phyloP scores from a whole-genome alignment of 2,329 filamentous ascomycete species.

The Cladophialophora exuberans region DNA sequence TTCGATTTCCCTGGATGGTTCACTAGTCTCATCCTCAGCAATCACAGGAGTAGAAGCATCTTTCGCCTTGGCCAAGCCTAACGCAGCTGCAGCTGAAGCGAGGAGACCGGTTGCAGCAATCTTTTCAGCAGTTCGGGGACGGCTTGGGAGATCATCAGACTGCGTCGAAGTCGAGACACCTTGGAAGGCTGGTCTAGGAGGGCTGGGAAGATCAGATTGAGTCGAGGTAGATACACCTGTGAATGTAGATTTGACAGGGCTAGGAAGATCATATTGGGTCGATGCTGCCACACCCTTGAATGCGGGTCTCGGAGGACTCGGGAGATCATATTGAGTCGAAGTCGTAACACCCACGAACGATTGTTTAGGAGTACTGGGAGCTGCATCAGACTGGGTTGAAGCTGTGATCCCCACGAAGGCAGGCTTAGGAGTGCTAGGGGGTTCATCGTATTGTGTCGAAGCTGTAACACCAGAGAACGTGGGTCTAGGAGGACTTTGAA shows the following conservation, averaged over 20 bases:
- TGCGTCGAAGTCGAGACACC: constrained; percentile 39
- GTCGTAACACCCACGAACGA: no score
- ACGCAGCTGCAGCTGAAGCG: constrained; percentile 28
- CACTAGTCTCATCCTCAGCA: constrained; percentile 67
- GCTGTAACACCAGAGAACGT: constrained; percentile 39
- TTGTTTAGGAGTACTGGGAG: no score
- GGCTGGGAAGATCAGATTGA: no score
- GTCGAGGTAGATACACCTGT: no score
- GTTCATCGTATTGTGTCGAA: constrained; percentile 30
- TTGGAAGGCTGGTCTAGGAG: constrained; percentile 32
- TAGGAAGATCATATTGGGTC: no score
- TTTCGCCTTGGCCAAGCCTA: constrained; percentile 28
- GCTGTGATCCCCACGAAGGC: no score
- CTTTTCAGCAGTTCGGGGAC: constrained; percentile 43
- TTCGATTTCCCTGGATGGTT: constrained; percentile 52
- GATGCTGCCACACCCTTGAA: no score
- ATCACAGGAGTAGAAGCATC: constrained; percentile 53
- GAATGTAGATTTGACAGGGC: no score
- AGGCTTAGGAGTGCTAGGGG: constrained; percentile 40
- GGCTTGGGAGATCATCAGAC: constrained; percentile 31
- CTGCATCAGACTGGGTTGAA: no score
- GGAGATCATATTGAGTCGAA: no score
- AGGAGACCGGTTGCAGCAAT: constrained; percentile 29
- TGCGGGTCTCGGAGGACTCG: no score
- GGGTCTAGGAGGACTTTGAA: constrained; percentile 31